Base-by-base conservation (phyloP, 2,329 filamentous ascomycete species). In the Aphanoascus verrucosus region DNA sequence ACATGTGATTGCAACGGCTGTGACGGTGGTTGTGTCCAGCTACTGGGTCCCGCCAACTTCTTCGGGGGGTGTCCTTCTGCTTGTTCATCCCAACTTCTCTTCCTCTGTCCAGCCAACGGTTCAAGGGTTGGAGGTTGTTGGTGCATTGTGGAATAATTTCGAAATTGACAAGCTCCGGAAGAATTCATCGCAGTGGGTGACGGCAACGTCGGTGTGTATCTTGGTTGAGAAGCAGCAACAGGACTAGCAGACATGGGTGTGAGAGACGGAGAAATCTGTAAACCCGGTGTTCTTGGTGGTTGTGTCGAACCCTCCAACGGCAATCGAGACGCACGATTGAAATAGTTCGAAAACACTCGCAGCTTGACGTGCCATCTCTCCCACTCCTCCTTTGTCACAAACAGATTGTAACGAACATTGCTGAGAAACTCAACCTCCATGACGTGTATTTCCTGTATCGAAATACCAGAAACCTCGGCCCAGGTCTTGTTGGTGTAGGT, bases 381-480 rank as follows among this genome's bases (percentile, higher is more conserved):
- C 93, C 93, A 98, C 66, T 95, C 81, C 51, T 82, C 78, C 65
- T 88, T 84, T 2, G 90, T 94, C 2, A 88, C 88, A 65, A 91
- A 83, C 6, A 98, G 75, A 62, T 88, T 89, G 71, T 97, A 98
- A 64, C 91, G 83, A 84, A 98, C 94, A 69, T 97, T 97, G 75
- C 91, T 96, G 58, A 98, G 75, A 63, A 98, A 98, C 68, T 98
- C 93, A n/a, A 98, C 93, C 68, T 98, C 93, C 93, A 98, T 98
- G 43, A 96, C 86, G 67, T 98, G 93, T 49, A 98, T 95, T 69
- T 98, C 93, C 56, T 85, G 83, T 11, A 97, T 91, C 1, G 87
- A 83, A 57, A 98, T 95, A 43, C 87, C 86, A 0, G 93, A 97
- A 9, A 98, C 93, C 63, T 98, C 93, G 1, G 91, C 93, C 93